Evolutionary conservation across 2,329 filamentous ascomycete species (phyloP).

Genomic region (Chrysosporium queenslandicum): DNA sequence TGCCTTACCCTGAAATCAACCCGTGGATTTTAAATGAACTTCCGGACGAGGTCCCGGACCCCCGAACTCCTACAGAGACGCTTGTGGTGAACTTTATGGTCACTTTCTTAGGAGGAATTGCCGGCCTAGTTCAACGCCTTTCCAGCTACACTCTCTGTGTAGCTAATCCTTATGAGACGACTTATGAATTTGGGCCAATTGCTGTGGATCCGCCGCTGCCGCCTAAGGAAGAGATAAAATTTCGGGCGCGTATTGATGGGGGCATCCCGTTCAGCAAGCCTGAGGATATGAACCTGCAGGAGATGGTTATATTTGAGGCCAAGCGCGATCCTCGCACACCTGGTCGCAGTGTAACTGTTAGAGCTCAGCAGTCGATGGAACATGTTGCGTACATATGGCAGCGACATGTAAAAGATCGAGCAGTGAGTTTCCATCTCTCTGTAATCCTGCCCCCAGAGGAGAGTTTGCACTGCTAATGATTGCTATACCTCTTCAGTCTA

Average conservation of each 20-base stretch:
- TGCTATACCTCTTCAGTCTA: neutral
- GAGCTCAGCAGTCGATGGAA: neutral
- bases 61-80: constrained; percentile 16
- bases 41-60: constrained; percentile 9
- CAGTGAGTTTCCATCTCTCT: neutral
- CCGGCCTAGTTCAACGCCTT: constrained; percentile 13
- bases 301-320: neutral
- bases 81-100: constrained; percentile 1
- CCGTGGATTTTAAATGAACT: neutral
- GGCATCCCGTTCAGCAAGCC: neutral
- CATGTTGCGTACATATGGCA: constrained; percentile 1
- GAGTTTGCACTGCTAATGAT: neutral
- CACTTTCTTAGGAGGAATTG: constrained; percentile 7
- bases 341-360: neutral
- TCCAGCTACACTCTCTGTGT: constrained; percentile 13
- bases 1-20: neutral
- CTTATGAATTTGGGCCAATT: constrained; percentile 15
- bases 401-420: neutral
- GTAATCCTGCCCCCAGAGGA: neutral
- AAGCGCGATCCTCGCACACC: neutral
- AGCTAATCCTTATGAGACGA: constrained; percentile 14
- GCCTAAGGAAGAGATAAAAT: neutral
- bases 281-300: neutral
- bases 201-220: neutral
- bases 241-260: neutral